Evolutionary conservation across 1,284 basidiomycete genomes (phyloP), one percentile per base, ranked within the genome.

Genomic region (Pyrrhoderma lamaoense): DNA sequence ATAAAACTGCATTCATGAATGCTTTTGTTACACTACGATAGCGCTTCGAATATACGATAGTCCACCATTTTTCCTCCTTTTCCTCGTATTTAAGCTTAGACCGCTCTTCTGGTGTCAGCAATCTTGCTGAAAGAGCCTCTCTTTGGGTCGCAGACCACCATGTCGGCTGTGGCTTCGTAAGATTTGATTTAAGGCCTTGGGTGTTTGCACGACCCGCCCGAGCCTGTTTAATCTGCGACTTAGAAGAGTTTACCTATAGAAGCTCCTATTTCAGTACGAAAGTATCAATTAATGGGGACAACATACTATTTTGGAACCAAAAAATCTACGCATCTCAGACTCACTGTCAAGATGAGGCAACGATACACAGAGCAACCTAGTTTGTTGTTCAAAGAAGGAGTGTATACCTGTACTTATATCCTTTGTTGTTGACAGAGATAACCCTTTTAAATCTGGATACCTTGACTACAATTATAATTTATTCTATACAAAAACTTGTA

Each of bases 241-340:
- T 59, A 1, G 68, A 62, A 3, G 69, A 45, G 27, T 51, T 56
- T 36, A 21, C 61, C 58, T 5, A 66, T 51, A 1, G 65, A 55
- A n/a, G n/a, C n/a, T n/a, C n/a, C n/a, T n/a, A n/a, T n/a, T n/a
- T n/a, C n/a, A 22, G 16, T 1, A 9, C 16, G 16, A 38, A 22
- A 79, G n/a, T n/a, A n/a, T n/a, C n/a, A n/a, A n/a, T n/a, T n/a
- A n/a, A n/a, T n/a, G n/a, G n/a, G n/a, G n/a, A n/a, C n/a, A 74
- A 54, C 80, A 71, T 13, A 95, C 78, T 49, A 95, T 91, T 63
- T 85, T 89, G 5, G 89, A 79, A 1, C 93, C 93, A 61, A 97
- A 97, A 75, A 96, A 94, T 56, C 82, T 85, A 52, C 87, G 82
- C 66, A 96, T 78, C 65, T 97, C 93, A 0, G 84, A 83, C 52